Evolutionary conservation across 169 alveolate species (phyloP).

Genomic region (Plasmodium coatneyi): DNA sequence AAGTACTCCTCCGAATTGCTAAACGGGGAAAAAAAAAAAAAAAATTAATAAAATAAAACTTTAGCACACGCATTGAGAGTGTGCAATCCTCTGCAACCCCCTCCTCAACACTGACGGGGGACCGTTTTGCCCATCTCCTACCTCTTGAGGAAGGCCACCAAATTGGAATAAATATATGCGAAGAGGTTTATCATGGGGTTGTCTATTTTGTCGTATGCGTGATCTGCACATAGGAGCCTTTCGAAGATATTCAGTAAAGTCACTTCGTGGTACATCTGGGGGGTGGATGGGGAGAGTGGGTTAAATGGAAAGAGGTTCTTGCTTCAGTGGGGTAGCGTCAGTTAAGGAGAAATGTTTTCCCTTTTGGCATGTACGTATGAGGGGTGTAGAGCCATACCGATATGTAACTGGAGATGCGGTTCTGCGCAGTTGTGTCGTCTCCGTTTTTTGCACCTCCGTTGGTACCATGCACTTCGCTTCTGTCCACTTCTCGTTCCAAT

Average conservation of each 20-base stretch:
- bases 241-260: conserved; percentile 43
- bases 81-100: not conserved
- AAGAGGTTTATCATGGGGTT: conserved; percentile 32
- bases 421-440: not conserved
- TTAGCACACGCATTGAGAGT: not conserved
- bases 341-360: not conserved
- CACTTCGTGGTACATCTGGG: conserved; percentile 69
- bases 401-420: conserved; percentile 45
- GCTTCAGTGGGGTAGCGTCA: not conserved
- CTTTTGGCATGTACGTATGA: not conserved
- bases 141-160: conserved; percentile 62
- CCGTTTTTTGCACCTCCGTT: not conserved
- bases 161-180: conserved; percentile 50
- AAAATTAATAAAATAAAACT: not conserved
- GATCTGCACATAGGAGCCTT: conserved; percentile 31
- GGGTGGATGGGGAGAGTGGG: not conserved
- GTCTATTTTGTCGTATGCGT: conserved; percentile 52
- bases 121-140: not conserved
- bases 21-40: not conserved
- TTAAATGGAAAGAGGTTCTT: not conserved
- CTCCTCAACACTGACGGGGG: not conserved
- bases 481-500: not conserved
- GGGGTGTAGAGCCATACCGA: not conserved
- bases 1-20: conserved; percentile 65
- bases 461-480: not conserved